Evolutionary conservation across 2,329 filamentous ascomycete genomes (phyloP).

Genomic region (Sarocladium strictum): DNA sequence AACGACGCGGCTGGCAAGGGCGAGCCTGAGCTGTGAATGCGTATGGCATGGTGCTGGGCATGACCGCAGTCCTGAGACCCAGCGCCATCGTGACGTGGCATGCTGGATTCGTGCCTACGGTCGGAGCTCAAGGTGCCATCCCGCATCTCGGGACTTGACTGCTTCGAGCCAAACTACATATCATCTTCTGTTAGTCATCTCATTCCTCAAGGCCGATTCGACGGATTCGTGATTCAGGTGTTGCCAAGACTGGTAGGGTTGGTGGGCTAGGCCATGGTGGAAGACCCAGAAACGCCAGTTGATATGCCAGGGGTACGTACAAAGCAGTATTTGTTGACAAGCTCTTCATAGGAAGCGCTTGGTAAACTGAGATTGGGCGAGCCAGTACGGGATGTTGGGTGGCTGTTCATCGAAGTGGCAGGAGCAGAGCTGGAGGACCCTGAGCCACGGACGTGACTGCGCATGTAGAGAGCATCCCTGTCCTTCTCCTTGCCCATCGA

Average conservation of each 20-base stretch:
- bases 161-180: slow-evolving; percentile 56
- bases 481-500: slow-evolving; percentile 48
- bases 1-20: neutral
- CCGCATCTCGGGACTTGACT: slow-evolving; percentile 43
- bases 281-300: slow-evolving; percentile 19
- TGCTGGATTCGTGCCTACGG: slow-evolving; percentile 26
- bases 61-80: slow-evolving; percentile 1
- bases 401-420: slow-evolving; percentile 14
- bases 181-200: slow-evolving; percentile 31
- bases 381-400: slow-evolving; percentile 36
- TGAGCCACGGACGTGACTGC: slow-evolving; percentile 32
- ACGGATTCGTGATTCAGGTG: neutral
- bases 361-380: slow-evolving; percentile 56
- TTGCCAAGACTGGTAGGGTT: slow-evolving; percentile 11
- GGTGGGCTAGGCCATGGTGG: slow-evolving; percentile 14
- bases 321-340: slow-evolving; percentile 99
- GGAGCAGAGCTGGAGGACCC: slow-evolving; percentile 20
- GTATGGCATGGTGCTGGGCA: neutral
- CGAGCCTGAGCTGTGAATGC: neutral
- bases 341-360: slow-evolving; percentile 88
- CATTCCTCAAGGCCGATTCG: slow-evolving; percentile 16
- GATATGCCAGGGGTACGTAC: slow-evolving; percentile 64
- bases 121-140: slow-evolving; percentile 40
- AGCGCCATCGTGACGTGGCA: slow-evolving; percentile 12
- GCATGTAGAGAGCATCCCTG: slow-evolving; percentile 54